Conservation (phyloP, 176 grass and related monocot species). For the Rhynchospora tenuis region DNA sequence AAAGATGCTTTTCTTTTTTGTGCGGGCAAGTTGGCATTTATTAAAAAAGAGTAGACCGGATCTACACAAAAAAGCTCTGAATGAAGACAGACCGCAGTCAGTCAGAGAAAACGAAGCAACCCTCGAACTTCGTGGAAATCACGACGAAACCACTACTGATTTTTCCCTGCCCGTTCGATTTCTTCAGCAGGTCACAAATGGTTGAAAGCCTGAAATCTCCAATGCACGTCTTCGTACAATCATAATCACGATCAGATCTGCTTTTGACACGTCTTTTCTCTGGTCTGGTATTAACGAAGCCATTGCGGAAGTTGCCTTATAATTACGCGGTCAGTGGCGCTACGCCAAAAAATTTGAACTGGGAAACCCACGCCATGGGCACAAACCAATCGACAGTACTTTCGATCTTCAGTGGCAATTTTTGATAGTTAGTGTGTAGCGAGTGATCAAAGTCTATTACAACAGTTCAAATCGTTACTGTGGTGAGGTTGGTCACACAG, state of each 20-base stretch:
- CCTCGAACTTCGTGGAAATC: constrained; percentile 1
- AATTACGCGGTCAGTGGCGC: not conserved
- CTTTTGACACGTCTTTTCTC: not conserved
- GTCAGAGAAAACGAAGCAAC: not conserved
- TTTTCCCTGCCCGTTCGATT: not conserved
- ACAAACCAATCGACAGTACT: not conserved
- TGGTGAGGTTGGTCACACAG: not conserved
- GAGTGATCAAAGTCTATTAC: not conserved
- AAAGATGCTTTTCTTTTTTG: no score
- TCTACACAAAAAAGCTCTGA: not conserved
- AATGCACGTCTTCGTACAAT: not conserved
- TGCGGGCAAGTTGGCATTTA: not conserved
- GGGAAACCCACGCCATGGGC: not conserved
- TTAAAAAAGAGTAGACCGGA: not conserved
- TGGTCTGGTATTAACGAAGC: not conserved
- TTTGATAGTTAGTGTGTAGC: not conserved
- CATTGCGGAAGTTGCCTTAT: not conserved
- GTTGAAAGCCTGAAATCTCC: not conserved
- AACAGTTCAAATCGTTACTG: not conserved
- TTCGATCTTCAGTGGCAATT: not conserved
- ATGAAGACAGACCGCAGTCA: constrained; percentile 3
- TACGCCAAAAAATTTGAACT: not conserved
- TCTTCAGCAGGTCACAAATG: not conserved
- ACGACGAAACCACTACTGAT: not conserved
- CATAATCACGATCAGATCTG: no score